A percentile compares a stretch with the other conserved stretches of the same genome.
Evolutionary conservation across 1,284 basidiomycete species (phyloP).

Genomic region (Ustilago xerochloae): DNA sequence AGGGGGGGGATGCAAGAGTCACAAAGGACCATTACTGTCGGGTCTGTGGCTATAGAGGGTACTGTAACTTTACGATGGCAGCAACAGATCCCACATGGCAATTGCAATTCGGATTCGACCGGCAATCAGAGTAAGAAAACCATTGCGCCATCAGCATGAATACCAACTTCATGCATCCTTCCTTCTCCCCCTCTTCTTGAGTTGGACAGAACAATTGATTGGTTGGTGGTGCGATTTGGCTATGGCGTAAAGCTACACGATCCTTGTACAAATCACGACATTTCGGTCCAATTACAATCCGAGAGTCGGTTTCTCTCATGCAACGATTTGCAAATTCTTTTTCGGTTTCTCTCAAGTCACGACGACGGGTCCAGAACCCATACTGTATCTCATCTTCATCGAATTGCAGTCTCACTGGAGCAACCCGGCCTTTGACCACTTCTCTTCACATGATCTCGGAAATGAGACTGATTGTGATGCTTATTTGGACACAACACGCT

Average conservation of each 20-base stretch:
- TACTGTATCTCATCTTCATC: too few relatives aligned
- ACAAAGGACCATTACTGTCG: background rate
- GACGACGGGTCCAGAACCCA: too few relatives aligned
- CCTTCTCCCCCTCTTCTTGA: background rate
- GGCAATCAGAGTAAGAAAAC: background rate
- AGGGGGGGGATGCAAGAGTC: background rate
- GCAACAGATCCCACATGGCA: constrained; percentile 10
- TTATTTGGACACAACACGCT: too few relatives aligned
- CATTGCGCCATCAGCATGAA: constrained; percentile 35
- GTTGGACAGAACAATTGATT: background rate
- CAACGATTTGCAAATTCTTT: background rate
- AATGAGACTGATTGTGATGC: too few relatives aligned
- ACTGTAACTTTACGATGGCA: background rate
- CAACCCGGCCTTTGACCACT: too few relatives aligned
- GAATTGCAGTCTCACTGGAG: too few relatives aligned
- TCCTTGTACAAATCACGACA: constrained; percentile 23
- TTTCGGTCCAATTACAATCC: constrained; percentile 41
- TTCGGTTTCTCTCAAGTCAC: too few relatives aligned
- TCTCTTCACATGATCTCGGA: too few relatives aligned
- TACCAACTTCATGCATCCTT: too few relatives aligned
- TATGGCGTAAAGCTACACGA: background rate
- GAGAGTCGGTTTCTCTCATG: constrained; percentile 10
- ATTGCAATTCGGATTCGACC: constrained; percentile 2
- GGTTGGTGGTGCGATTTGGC: background rate
- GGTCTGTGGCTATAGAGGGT: background rate